phyloP scores from a whole-genome alignment of 352 stramenopile genomes.

The Aphanomyces invadans region DNA sequence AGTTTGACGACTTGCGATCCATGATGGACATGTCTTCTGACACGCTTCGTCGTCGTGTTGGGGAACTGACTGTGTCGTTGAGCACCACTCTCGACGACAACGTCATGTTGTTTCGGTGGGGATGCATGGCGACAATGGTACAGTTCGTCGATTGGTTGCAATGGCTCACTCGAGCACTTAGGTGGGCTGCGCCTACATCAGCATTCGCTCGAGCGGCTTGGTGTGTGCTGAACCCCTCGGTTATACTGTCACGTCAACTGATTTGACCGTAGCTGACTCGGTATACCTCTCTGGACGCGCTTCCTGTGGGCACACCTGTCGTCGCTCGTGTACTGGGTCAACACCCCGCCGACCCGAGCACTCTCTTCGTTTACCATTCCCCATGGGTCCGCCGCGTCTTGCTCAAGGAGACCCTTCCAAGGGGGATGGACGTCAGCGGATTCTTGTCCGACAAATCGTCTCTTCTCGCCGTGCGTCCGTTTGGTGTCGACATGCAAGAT shows the following conservation, averaged over 20 bases:
- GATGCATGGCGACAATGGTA: constrained; percentile 9
- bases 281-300: constrained; percentile 21
- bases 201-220: constrained; percentile 7
- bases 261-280: constrained; percentile 49
- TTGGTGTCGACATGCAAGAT: constrained; percentile 69
- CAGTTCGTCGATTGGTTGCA: not conserved
- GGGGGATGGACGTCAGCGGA: constrained; percentile 9
- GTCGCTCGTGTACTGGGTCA: constrained; percentile 63
- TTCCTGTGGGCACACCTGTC: constrained; percentile 44
- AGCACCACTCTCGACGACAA: not conserved
- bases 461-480: constrained; percentile 53
- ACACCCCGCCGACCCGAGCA: constrained; percentile 47
- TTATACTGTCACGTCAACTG: too few species aligned
- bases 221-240: not conserved
- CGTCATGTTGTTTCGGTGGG: constrained; percentile 12
- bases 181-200: constrained; percentile 10
- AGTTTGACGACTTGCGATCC: not conserved
- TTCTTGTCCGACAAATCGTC: constrained; percentile 16
- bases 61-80: not conserved
- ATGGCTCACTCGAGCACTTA: not conserved
- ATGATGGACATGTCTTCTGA: not conserved
- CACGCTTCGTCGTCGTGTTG: not conserved
- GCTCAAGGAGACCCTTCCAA: constrained; percentile 49
- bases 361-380: constrained; percentile 81
- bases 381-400: constrained; percentile 52